Base-by-base conservation (phyloP, 495 filamentous ascomycete genomes). In the Tetracladium setigerum region DNA sequence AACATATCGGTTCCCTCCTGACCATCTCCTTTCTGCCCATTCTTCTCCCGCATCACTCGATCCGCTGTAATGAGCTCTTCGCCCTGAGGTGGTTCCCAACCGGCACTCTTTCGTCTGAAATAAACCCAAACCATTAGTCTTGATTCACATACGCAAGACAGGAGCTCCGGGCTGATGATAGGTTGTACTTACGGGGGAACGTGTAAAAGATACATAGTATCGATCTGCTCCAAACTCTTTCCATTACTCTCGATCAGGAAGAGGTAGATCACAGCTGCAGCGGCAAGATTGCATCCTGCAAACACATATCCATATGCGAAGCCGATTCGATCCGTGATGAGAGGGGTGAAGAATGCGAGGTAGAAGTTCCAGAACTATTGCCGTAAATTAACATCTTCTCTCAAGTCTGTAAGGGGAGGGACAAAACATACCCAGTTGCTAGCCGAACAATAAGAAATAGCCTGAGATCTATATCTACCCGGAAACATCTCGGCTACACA, bases 281-380 rank as follows among this genome's bases (percentile, higher is more conserved):
- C 83, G 8, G 71, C 62, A 54, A 85, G 66, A 57, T 77, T 81
- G 68, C 81, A 86, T 4, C 58, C 77, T 2, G 81, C 84, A 56
- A 90, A 89, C 50, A 92, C 74, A 62, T 86, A 91, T 30, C 87
- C 86, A 63, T 87, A 90, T 31, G 68, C 61, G 65, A 82, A 90
- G 50, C 77, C 71, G 53, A 92, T 90, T 19, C 73, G 68, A 22
- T 60, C 61, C 39, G 72, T 76, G 56, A 87, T 86, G 63, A 85
- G 81, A 5, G 86, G 86, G 1, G 87, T 89, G 67, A 89, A 85
- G 73, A 90, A 88, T 9, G 78, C 79, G 57, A 92, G 78, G 47
- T 89, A 63, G 69, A 90, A 30, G 65, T 94, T 95, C 53, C 48
- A 52, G 79, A 67, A 41, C 64, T 63, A 41, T 65, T 67, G 4